Conservation (phyloP, 1,139 yeast species). For the Kluyveromyces marxianus region DNA sequence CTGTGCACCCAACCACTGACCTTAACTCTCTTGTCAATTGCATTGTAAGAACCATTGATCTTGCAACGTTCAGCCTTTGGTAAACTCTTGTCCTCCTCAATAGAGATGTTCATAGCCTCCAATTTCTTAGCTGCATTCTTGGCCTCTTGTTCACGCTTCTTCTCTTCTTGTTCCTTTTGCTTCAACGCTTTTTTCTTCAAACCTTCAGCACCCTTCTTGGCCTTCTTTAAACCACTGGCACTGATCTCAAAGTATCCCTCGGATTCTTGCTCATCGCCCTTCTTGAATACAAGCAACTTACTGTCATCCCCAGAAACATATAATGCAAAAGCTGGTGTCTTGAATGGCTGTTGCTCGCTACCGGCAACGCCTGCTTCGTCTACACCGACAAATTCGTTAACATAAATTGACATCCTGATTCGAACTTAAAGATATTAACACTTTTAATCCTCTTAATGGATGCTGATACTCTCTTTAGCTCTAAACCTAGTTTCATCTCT, state of each 20-base stretch:
- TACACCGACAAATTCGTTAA: slow-evolving; percentile 63
- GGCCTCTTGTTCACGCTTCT: slow-evolving; percentile 50
- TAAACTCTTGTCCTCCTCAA: slow-evolving; percentile 66
- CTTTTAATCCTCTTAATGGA: not conserved
- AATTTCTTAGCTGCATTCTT: slow-evolving; percentile 65
- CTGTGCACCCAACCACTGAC: slow-evolving; percentile 97
- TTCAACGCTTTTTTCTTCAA: slow-evolving; percentile 84
- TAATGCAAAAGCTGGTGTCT: slow-evolving; percentile 79
- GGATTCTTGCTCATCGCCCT: slow-evolving; percentile 42
- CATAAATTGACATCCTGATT: slow-evolving; percentile 37
- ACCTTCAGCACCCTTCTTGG: slow-evolving; percentile 93
- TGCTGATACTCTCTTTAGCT: not conserved
- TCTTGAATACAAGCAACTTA: slow-evolving; percentile 62
- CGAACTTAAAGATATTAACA: not conserved
- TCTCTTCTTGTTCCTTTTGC: slow-evolving; percentile 58
- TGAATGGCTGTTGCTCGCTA: slow-evolving; percentile 59
- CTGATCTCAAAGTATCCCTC: slow-evolving; percentile 67
- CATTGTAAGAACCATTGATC: slow-evolving; percentile 46
- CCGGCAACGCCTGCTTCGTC: slow-evolving; percentile 57
- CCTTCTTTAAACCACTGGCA: slow-evolving; percentile 92
- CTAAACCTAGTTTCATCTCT: too few species aligned
- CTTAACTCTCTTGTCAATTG: slow-evolving; percentile 55
- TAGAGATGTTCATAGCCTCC: slow-evolving; percentile 66
- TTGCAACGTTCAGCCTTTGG: slow-evolving; percentile 66
- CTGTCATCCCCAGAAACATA: slow-evolving; percentile 30